These are phyloP conservation scores for Kuraishia capsulata DNA, from an alignment of 805 yeast genomes.

Conservation along the genomic window DNA sequence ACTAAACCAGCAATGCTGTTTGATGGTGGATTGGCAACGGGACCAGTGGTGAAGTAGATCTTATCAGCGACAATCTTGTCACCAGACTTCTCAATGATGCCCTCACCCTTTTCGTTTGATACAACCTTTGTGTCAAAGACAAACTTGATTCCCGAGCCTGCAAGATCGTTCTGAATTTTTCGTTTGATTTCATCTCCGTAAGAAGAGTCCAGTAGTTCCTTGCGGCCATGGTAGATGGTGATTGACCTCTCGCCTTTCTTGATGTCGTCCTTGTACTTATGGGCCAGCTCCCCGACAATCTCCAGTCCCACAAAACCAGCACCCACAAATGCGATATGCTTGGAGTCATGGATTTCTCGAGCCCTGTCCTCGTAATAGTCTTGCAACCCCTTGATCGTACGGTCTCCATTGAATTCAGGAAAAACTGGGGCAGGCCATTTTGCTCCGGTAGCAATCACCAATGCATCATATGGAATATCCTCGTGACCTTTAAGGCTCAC, in stretches of 20 bases:
- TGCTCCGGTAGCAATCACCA: conserved; percentile 22
- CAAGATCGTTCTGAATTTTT: neutral
- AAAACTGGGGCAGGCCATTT: conserved; percentile 18
- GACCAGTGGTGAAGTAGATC: conserved; percentile 5
- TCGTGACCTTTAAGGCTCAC: conserved; percentile 9
- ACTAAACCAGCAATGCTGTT: conserved; percentile 2
- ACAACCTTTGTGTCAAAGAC: conserved; percentile 5
- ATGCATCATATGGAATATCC: conserved; percentile 11
- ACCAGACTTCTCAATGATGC: no score
- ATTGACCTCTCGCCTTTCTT: conserved; percentile 9
- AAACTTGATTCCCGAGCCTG: conserved; percentile 4
- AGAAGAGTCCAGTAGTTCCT: conserved; percentile 5
- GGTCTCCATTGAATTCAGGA: conserved; percentile 12
- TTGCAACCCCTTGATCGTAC: neutral
- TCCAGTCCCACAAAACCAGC: conserved; percentile 23
- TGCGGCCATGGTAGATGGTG: conserved; percentile 14
- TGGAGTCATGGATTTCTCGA: conserved; percentile 9
- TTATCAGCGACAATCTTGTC: neutral
- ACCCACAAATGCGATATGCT: conserved; percentile 20
- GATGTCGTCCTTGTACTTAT: conserved; percentile 6
- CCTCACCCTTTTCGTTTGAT: no score
- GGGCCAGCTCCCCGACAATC: conserved; percentile 21
- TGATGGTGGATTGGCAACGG: conserved; percentile 2
- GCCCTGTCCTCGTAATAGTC: conserved; percentile 5
- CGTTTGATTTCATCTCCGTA: neutral